phyloP scores from a whole-genome alignment of 768 basidiomycete species.

The Mycena olivaceomarginata region DNA sequence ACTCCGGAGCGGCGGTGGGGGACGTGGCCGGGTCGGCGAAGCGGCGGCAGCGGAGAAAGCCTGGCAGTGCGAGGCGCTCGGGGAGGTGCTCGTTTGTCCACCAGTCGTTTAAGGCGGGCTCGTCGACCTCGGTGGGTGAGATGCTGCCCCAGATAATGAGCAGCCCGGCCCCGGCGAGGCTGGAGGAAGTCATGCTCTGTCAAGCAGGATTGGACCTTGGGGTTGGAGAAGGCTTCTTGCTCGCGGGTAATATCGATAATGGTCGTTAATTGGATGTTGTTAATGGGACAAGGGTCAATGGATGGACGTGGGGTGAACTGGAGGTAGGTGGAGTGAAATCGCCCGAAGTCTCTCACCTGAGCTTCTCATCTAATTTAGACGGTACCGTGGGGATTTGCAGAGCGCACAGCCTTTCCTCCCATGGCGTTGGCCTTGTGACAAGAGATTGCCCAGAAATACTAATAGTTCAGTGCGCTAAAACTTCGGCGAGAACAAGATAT shows the following conservation, averaged over 20 bases:
- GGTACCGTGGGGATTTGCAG: constrained; percentile 19
- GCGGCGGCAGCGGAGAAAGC: constrained; percentile 38
- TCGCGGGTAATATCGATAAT: constrained; percentile 27
- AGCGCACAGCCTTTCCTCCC: constrained; percentile 18
- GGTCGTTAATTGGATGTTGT: constrained; percentile 31
- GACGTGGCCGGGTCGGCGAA: constrained; percentile 25
- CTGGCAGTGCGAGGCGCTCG: constrained; percentile 34
- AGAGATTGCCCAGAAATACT: constrained; percentile 31
- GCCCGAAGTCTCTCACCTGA: constrained; percentile 31
- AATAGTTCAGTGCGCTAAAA: constrained; percentile 9
- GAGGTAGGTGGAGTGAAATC: constrained; percentile 27
- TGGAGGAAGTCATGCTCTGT: constrained; percentile 32
- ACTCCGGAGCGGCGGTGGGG: constrained; percentile 22
- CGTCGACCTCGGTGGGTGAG: constrained; percentile 32
- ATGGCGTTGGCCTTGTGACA: constrained; percentile 33
- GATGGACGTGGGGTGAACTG: constrained; percentile 28
- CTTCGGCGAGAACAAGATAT: no score
- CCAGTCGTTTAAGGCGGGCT: constrained; percentile 32
- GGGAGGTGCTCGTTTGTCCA: constrained; percentile 37
- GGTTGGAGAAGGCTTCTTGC: background rate
- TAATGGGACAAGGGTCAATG: constrained; percentile 26
- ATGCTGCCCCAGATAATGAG: constrained; percentile 36
- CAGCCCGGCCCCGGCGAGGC: constrained; percentile 30
- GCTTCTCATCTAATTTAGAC: constrained; percentile 23
- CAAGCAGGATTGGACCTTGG: constrained; percentile 27